Conservation (phyloP, 352 stramenopile species). For the Pythium rishiriense region DNA sequence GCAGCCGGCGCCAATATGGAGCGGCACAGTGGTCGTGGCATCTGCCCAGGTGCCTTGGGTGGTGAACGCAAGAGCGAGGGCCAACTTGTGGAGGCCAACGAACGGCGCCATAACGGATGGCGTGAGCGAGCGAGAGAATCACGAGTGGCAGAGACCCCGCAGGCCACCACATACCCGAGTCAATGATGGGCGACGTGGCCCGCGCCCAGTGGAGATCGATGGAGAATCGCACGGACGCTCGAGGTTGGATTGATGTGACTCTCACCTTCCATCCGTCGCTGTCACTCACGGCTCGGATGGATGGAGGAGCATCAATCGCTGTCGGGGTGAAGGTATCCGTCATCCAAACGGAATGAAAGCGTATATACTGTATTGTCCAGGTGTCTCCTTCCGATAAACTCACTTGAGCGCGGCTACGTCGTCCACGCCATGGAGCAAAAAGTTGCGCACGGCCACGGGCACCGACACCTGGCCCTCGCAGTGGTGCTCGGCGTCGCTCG, state of each 20-base stretch:
- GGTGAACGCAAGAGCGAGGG: not conserved
- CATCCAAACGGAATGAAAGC: too few relatives aligned
- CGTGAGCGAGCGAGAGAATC: conserved; percentile 6
- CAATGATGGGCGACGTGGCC: too few relatives aligned
- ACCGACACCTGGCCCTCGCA: conserved; percentile 10
- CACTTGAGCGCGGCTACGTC: not conserved
- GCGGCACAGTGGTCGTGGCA: not conserved
- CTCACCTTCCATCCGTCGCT: too few relatives aligned
- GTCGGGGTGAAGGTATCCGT: too few relatives aligned
- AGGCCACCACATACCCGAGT: not conserved
- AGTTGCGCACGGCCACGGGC: conserved; percentile 4
- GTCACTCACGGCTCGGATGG: too few relatives aligned
- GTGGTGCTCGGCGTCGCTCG: not conserved
- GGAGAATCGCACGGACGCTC: not conserved
- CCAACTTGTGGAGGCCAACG: too few relatives aligned
- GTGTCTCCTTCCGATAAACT: too few relatives aligned
- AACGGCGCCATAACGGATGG: too few relatives aligned
- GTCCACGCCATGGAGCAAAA: conserved; percentile 17
- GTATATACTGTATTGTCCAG: too few relatives aligned
- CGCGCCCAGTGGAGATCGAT: not conserved
- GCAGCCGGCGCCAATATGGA: conserved; percentile 45
- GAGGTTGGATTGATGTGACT: too few relatives aligned
- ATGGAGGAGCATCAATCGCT: too few relatives aligned
- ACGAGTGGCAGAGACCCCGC: conserved; percentile 15
- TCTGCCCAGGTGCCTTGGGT: too few relatives aligned